Conservation (phyloP, 805 yeast genomes). For the Torulaspora quercuum region DNA sequence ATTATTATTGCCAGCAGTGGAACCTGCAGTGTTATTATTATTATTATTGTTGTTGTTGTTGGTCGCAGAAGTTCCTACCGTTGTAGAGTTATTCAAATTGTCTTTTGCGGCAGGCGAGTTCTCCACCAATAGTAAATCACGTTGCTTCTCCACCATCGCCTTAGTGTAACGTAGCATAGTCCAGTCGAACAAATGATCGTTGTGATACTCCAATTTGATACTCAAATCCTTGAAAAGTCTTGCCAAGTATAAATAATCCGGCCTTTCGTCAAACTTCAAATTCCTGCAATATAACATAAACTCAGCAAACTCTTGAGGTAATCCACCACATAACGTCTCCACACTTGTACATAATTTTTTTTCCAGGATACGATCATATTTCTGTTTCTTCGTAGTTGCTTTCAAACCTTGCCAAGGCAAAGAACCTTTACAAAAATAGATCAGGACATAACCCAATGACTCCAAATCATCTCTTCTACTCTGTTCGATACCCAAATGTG, state of each 20-base stretch:
- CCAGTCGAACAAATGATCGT: conserved; percentile 97
- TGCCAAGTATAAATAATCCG: conserved; percentile 87
- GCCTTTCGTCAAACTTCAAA: conserved; percentile 91
- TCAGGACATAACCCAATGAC: conserved; percentile 88
- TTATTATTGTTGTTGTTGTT: conserved; percentile 16
- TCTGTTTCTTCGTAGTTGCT: conserved; percentile 95
- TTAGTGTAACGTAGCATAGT: conserved; percentile 51
- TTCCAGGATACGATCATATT: conserved; percentile 94
- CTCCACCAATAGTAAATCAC: conserved; percentile 19
- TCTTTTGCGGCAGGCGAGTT: conserved; percentile 6
- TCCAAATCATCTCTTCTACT: conserved; percentile 95
- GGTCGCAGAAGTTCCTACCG: conserved; percentile 15
- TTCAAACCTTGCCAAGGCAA: conserved; percentile 98
- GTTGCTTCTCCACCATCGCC: conserved; percentile 37
- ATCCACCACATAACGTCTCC: conserved; percentile 81
- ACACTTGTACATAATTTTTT: conserved; percentile 88
- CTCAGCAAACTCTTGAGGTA: conserved; percentile 85
- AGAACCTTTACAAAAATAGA: conserved; percentile 92
- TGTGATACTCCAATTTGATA: conserved; percentile 80
- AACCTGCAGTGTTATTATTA: conserved; percentile 11
- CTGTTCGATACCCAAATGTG: conserved; percentile 96
- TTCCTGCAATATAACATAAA: conserved; percentile 87
- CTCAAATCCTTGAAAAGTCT: conserved; percentile 86
- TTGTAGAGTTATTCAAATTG: conserved; percentile 9
- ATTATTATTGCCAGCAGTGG: conserved; percentile 11